These are phyloP conservation scores for Aspergillus sp. DNA, from an alignment of 2,329 filamentous ascomycete species.

Conservation along the genomic window DNA sequence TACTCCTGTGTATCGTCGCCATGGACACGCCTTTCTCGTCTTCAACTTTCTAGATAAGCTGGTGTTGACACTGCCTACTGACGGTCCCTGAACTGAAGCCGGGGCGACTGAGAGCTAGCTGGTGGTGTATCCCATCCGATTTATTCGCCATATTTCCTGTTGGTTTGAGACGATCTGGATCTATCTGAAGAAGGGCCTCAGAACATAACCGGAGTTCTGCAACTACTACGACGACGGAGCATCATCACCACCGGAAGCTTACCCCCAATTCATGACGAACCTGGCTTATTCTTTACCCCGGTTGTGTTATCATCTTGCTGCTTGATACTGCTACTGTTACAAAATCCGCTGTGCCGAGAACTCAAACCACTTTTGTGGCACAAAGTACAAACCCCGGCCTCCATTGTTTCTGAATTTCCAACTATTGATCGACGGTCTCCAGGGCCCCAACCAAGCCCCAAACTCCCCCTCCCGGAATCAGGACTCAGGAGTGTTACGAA, in stretches of 20 bases:
- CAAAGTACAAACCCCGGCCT: constrained; percentile 4
- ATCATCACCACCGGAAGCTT: neutral
- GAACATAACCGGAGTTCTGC: neutral
- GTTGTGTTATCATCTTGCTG: constrained; percentile 6
- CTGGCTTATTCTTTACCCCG: constrained; percentile 3
- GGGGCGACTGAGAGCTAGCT: constrained; percentile 16
- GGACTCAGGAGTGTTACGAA: constrained; percentile 9
- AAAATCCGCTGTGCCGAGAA: constrained; percentile 6
- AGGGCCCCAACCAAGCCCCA: constrained; percentile 11
- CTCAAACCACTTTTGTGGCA: constrained; percentile 13
- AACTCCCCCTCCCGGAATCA: constrained; percentile 19
- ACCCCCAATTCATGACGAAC: constrained; percentile 1
- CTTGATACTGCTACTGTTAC: neutral
- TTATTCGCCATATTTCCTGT: neutral
- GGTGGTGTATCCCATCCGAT: constrained; percentile 19
- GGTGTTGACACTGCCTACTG: constrained; percentile 22
- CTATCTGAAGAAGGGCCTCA: neutral
- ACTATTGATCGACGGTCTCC: constrained; percentile 25
- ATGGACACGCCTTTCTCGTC: constrained; percentile 18
- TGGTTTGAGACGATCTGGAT: neutral
- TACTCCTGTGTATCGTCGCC: constrained; percentile 7
- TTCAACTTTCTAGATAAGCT: constrained; percentile 18
- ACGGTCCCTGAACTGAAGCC: constrained; percentile 24
- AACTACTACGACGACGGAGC: neutral
- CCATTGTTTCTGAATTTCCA: constrained; percentile 17